A percentile compares a stretch with the other conserved stretches of the same genome.
Evolutionary conservation across 2,329 filamentous ascomycete genomes (phyloP).

Genomic region (Pseudogymnoascus sp.): DNA sequence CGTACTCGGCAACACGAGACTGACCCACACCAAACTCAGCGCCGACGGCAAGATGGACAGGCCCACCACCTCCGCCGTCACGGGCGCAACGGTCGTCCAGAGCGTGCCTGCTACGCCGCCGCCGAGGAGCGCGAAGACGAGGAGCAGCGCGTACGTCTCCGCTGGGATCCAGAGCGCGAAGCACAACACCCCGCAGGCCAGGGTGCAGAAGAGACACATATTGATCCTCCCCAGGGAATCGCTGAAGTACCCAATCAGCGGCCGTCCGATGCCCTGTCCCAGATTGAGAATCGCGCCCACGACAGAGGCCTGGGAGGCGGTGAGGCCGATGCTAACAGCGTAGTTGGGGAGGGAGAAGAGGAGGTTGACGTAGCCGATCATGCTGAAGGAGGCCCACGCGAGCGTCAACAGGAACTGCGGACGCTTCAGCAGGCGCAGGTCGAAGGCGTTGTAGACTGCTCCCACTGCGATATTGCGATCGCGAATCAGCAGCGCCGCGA

Average conservation of each 20-base stretch:
- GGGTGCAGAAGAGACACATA: conserved; percentile 31
- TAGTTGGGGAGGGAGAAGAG: conserved; percentile 38
- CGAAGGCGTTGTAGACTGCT: not conserved
- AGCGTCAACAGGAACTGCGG: conserved; percentile 30
- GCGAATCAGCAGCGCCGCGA: not conserved
- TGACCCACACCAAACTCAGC: conserved; percentile 60
- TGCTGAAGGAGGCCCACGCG: conserved; percentile 34
- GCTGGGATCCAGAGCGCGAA: conserved; percentile 39
- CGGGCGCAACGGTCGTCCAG: conserved; percentile 54
- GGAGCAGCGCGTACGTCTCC: conserved; percentile 31
- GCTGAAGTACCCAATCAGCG: conserved; percentile 35
- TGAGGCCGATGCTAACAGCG: conserved; percentile 34
- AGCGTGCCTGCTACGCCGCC: conserved; percentile 38
- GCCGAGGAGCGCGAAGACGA: conserved; percentile 34
- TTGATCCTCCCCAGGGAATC: conserved; percentile 36
- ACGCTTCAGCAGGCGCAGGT: conserved; percentile 24
- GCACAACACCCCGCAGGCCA: conserved; percentile 29
- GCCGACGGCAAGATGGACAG: conserved; percentile 56
- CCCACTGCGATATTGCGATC: not conserved
- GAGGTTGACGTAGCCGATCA: conserved; percentile 39
- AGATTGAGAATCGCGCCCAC: conserved; percentile 37
- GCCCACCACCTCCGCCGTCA: conserved; percentile 64
- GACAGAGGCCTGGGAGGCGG: conserved; percentile 30
- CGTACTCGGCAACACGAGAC: conserved; percentile 58
- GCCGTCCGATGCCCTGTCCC: conserved; percentile 38